Percentiles rank a stretch among this genome's conserved stretches.
phyloP scores from a whole-genome alignment of 108 stramenopile genomes.

The Skeletonema costatum region DNA sequence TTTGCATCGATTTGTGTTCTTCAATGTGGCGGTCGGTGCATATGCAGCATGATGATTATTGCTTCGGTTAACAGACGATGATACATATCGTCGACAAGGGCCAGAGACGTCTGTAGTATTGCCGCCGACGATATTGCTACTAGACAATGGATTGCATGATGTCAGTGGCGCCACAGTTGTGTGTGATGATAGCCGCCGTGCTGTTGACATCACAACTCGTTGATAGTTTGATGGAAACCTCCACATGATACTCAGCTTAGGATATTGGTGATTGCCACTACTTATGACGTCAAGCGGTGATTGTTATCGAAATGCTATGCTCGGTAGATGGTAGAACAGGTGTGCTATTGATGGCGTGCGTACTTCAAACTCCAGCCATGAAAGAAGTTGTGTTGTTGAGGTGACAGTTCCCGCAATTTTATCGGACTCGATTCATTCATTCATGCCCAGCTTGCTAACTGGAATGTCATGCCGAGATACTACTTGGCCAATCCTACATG shows the following conservation, averaged over 20 bases:
- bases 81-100: neutral
- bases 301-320: too few relatives aligned
- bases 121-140: neutral
- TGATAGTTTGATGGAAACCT: neutral
- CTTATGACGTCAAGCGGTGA: too few relatives aligned
- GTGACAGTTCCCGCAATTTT: too few relatives aligned
- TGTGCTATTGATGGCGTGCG: too few relatives aligned
- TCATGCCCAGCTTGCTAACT: too few relatives aligned
- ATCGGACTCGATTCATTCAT: too few relatives aligned
- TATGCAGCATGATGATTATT: neutral
- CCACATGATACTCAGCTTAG: neutral
- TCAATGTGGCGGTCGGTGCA: neutral
- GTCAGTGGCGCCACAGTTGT: neutral
- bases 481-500: too few relatives aligned
- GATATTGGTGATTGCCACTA: neutral
- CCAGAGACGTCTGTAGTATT: neutral
- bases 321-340: too few relatives aligned
- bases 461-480: too few relatives aligned
- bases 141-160: neutral
- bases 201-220: neutral
- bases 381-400: too few relatives aligned
- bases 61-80: neutral
- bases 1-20: neutral
- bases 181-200: neutral
- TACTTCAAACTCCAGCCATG: too few relatives aligned